Conservation (phyloP, 2,329 filamentous ascomycete species). For the Exophiala mesophila region DNA sequence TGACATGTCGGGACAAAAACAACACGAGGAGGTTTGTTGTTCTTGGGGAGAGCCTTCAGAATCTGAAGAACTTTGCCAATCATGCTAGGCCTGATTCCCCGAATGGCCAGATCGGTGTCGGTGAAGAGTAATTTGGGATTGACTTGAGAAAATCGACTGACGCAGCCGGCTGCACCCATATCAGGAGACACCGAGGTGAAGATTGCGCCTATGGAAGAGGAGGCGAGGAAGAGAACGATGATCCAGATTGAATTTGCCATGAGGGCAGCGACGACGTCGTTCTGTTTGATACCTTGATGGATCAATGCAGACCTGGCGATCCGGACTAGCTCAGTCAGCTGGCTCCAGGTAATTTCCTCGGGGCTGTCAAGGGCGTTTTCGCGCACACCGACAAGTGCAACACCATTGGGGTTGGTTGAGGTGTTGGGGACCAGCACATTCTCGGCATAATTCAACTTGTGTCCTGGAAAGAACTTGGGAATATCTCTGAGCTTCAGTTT, state of each 20-base stretch:
- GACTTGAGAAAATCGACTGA: slow-evolving; percentile 38
- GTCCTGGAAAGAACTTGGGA: slow-evolving; percentile 37
- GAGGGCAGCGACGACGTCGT: slow-evolving; percentile 38
- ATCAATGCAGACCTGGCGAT: slow-evolving; percentile 36
- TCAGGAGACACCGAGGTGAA: slow-evolving; percentile 43
- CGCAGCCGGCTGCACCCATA: slow-evolving; percentile 35
- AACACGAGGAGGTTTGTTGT: slow-evolving; percentile 10
- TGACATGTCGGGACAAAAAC: slow-evolving; percentile 20
- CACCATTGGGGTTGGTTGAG: slow-evolving; percentile 30
- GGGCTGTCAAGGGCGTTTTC: slow-evolving; percentile 31
- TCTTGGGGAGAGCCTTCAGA: slow-evolving; percentile 51
- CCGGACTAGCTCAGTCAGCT: slow-evolving; percentile 37
- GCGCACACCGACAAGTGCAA: slow-evolving; percentile 38
- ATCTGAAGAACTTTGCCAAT: slow-evolving; percentile 67
- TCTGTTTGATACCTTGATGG: slow-evolving; percentile 34
- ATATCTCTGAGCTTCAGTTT: slow-evolving; percentile 34
- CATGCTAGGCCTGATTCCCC: slow-evolving; percentile 72
- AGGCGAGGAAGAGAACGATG: slow-evolving; percentile 40
- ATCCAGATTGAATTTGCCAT: slow-evolving; percentile 42
- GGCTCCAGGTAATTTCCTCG: slow-evolving; percentile 37
- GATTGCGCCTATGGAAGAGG: slow-evolving; percentile 41
- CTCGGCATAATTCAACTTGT: slow-evolving; percentile 39
- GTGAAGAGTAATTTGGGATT: slow-evolving; percentile 38
- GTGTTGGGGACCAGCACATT: slow-evolving; percentile 36
- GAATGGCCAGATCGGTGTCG: slow-evolving; percentile 61